phyloP scores from a whole-genome alignment of 305 asterid species.

The Fraxinus sp. region DNA sequence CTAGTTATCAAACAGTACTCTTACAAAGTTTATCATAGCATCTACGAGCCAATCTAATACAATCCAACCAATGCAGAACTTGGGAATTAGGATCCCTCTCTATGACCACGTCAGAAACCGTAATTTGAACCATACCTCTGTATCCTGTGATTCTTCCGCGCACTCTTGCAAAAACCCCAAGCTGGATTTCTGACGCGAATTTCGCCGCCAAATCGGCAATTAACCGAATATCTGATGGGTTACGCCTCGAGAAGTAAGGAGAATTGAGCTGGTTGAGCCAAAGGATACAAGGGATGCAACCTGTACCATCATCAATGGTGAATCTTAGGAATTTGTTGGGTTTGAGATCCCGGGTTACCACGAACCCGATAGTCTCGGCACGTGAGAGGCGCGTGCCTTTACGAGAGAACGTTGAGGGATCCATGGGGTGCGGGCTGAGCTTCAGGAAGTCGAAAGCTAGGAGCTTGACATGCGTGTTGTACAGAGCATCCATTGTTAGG shows the following conservation, averaged over 20 bases:
- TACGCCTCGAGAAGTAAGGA: slow-evolving; percentile 50
- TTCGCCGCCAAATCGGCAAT: slow-evolving; percentile 47
- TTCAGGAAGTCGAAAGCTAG: slow-evolving; percentile 55
- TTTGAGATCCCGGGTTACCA: slow-evolving; percentile 56
- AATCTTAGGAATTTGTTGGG: slow-evolving; percentile 61
- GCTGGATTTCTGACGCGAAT: slow-evolving; percentile 45
- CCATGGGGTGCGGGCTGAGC: slow-evolving; percentile 38
- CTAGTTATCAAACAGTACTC: slow-evolving; percentile 17
- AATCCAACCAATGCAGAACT: slow-evolving; percentile 76
- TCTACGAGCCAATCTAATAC: slow-evolving; percentile 54
- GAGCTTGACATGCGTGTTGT: slow-evolving; percentile 62
- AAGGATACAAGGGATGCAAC: slow-evolving; percentile 70
- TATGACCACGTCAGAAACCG: slow-evolving; percentile 64
- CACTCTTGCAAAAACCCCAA: slow-evolving; percentile 71
- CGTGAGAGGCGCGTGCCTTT: slow-evolving; percentile 51
- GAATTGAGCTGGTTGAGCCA: slow-evolving; percentile 73
- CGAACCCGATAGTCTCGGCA: slow-evolving; percentile 60
- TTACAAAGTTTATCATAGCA: slow-evolving; percentile 43
- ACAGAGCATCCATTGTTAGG: slow-evolving; percentile 36
- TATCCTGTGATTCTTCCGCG: slow-evolving; percentile 64
- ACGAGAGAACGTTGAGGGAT: slow-evolving; percentile 42
- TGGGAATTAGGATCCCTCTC: slow-evolving; percentile 81
- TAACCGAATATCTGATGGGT: slow-evolving; percentile 70
- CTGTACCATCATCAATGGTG: slow-evolving; percentile 68
- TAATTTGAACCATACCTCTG: slow-evolving; percentile 56